A percentile compares a stretch with the other conserved stretches of the same genome.
phyloP scores from a whole-genome alignment of 2,329 filamentous ascomycete species.

The Pseudopyricularia cyperi region DNA sequence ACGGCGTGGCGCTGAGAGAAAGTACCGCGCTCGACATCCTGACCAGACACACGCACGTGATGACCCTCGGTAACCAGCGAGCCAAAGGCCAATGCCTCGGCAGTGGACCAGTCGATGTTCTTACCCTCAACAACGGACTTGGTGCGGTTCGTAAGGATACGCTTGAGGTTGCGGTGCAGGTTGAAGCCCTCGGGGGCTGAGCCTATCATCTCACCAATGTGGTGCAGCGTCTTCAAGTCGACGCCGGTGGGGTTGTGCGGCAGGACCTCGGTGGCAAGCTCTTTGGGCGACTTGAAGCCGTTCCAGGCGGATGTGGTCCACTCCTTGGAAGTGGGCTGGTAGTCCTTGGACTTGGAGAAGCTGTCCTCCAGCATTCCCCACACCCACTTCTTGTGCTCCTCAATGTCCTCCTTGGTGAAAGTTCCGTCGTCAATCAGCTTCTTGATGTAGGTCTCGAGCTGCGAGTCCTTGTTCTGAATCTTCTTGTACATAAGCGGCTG shows the following conservation, averaged over 20 bases:
- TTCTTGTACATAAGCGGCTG: slow-evolving; percentile 99
- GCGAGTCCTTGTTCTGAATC: slow-evolving; percentile 70
- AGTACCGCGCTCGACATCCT: slow-evolving; percentile 98
- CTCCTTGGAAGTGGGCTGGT: slow-evolving; percentile 90
- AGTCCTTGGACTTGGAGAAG: slow-evolving; percentile 94
- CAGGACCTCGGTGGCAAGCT: slow-evolving; percentile 85
- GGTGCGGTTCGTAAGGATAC: slow-evolving; percentile 77
- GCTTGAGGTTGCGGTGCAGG: slow-evolving; percentile 90
- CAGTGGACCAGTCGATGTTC: slow-evolving; percentile 95
- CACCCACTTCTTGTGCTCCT: slow-evolving; percentile 99
- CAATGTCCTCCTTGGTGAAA: slow-evolving; percentile 94
- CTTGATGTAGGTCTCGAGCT: slow-evolving; percentile 83
- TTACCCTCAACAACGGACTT: slow-evolving; percentile 88
- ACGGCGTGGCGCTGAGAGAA: slow-evolving; percentile 98
- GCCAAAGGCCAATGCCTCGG: slow-evolving; percentile 90
- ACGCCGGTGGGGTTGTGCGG: slow-evolving; percentile 84
- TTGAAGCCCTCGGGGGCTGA: slow-evolving; percentile 72
- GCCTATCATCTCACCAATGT: slow-evolving; percentile 73
- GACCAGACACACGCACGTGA: slow-evolving; percentile 93
- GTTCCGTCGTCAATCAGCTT: slow-evolving; percentile 85
- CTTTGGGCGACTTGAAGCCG: slow-evolving; percentile 98
- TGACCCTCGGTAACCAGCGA: slow-evolving; percentile 84
- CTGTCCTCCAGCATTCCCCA: slow-evolving; percentile 99
- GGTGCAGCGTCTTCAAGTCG: slow-evolving; percentile 56
- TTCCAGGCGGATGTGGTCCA: slow-evolving; percentile 99